A percentile compares a stretch with the other conserved stretches of the same genome.
These are phyloP conservation scores for Diplodia scrobiculata DNA, from an alignment of 2,329 filamentous ascomycete species.

Conservation along the genomic window DNA sequence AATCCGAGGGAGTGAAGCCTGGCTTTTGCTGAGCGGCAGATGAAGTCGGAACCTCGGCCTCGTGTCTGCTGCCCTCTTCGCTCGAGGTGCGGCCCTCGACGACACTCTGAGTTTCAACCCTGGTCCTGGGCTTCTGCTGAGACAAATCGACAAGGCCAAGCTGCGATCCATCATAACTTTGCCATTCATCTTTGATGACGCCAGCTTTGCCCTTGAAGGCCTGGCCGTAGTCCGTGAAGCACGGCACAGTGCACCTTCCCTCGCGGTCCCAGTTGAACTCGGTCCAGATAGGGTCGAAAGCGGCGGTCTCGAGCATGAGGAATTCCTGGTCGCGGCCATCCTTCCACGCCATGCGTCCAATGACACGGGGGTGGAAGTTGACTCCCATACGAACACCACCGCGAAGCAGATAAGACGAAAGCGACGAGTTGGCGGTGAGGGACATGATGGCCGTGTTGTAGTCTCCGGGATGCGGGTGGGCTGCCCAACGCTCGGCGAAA, in stretches of 20 bases:
- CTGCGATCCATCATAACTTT: constrained; percentile 53
- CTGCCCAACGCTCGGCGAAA: constrained; percentile 60
- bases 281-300: constrained; percentile 61
- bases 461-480: constrained; percentile 56
- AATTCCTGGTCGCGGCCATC: constrained; percentile 58
- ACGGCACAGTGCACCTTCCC: constrained; percentile 58
- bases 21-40: constrained; percentile 38
- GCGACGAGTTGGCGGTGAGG: constrained; percentile 57
- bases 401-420: constrained; percentile 58
- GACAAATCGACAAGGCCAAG: constrained; percentile 42
- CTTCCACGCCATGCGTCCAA: constrained; percentile 60
- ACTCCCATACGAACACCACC: constrained; percentile 61
- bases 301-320: constrained; percentile 60
- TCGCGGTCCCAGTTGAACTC: constrained; percentile 59
- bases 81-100: constrained; percentile 25
- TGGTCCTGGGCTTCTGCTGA: constrained; percentile 29
- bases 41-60: constrained; percentile 28
- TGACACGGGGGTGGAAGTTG: constrained; percentile 59
- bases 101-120: constrained; percentile 23
- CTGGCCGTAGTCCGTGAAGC: constrained; percentile 56
- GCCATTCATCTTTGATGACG: constrained; percentile 56
- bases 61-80: constrained; percentile 29
- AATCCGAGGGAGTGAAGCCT: constrained; percentile 39
- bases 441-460: constrained; percentile 62
- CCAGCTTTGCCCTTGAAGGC: constrained; percentile 55